Evolutionary conservation across 345 rosid genomes (phyloP).

Genomic region (Citrus australasica): DNA sequence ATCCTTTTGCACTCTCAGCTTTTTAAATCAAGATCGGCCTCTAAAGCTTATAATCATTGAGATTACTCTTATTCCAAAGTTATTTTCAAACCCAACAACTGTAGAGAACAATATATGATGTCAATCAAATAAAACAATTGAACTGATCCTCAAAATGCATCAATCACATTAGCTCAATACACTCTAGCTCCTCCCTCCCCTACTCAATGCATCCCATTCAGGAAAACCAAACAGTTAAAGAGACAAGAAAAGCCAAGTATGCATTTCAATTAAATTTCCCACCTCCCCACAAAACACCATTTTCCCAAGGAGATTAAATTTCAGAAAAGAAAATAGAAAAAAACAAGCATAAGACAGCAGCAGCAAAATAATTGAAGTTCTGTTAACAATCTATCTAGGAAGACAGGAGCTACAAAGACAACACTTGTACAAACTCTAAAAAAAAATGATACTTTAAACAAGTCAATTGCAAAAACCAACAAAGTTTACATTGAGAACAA

Average conservation of each 20-base stretch:
- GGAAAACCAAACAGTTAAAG: not conserved
- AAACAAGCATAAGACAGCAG: not conserved
- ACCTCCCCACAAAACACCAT: not conserved
- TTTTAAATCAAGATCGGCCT: not conserved
- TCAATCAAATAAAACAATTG: not conserved
- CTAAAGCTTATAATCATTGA: not conserved
- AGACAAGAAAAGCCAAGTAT: not conserved
- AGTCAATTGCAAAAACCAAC: not conserved
- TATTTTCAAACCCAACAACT: not conserved
- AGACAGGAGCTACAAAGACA: not conserved
- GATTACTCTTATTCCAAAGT: not conserved
- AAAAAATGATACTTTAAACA: not conserved
- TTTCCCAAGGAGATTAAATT: not conserved
- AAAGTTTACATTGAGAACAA: not conserved
- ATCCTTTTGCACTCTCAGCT: not conserved
- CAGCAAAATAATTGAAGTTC: too few relatives aligned
- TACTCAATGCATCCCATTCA: not conserved
- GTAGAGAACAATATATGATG: not conserved
- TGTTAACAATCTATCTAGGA: not conserved
- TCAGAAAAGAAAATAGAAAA: not conserved
- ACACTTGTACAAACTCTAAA: not conserved
- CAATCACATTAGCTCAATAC: not conserved
- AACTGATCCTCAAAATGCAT: not conserved
- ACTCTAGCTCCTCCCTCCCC: not conserved
- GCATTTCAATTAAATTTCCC: too few relatives aligned